phyloP scores from a whole-genome alignment of 805 yeast genomes.

The Lipomyces starkeyi region DNA sequence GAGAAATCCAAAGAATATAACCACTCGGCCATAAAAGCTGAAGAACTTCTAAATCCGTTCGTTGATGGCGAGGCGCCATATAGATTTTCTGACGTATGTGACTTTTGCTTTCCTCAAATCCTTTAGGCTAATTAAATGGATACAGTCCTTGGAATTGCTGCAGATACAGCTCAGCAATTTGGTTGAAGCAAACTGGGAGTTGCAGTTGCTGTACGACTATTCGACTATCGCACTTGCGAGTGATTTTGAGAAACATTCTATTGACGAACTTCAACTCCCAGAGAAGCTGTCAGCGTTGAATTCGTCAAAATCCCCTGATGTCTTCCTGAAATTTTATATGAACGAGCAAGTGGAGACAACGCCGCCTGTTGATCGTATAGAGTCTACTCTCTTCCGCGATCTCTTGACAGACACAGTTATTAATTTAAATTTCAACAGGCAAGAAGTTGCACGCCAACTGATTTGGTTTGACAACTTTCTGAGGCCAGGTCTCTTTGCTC shows the following conservation, averaged over 20 bases:
- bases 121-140: slow-evolving; percentile 1
- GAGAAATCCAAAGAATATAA: slow-evolving; percentile 19
- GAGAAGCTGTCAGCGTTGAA: slow-evolving; percentile 8
- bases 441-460: slow-evolving; percentile 83
- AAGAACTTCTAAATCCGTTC: slow-evolving; percentile 26
- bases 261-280: slow-evolving; percentile 43
- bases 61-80: slow-evolving; percentile 37
- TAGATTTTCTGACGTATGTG: slow-evolving; percentile 23
- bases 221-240: slow-evolving; percentile 42
- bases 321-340: slow-evolving; percentile 61
- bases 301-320: slow-evolving; percentile 55
- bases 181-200: slow-evolving; percentile 28
- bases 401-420: slow-evolving; percentile 74
- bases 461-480: slow-evolving; percentile 76
- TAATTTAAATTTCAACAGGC: slow-evolving; percentile 85
- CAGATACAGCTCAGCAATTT: slow-evolving; percentile 25
- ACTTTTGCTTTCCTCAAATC: background rate
- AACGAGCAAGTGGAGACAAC: slow-evolving; percentile 63
- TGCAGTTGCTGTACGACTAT: slow-evolving; percentile 44
- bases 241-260: slow-evolving; percentile 16
- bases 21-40: slow-evolving; percentile 14
- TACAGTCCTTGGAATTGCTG: slow-evolving; percentile 23
- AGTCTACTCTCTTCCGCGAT: slow-evolving; percentile 73
- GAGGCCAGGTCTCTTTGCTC: slow-evolving; percentile 65
- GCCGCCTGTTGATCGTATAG: slow-evolving; percentile 58